These are phyloP conservation scores for Scheffersomyces ergatensis DNA, from an alignment of 805 yeast genomes.

Conservation along the genomic window DNA sequence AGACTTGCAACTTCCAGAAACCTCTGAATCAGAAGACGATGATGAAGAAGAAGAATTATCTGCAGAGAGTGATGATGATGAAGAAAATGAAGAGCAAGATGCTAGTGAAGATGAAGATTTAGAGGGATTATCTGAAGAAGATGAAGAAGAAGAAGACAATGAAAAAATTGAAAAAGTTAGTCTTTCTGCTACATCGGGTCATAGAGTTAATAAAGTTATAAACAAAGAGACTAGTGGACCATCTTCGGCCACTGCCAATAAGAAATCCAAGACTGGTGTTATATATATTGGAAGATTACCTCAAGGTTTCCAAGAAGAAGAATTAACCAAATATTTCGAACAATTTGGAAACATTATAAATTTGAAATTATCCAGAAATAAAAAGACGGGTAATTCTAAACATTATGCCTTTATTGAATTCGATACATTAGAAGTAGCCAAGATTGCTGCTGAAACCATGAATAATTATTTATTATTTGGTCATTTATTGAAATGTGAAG, in stretches of 20 bases:
- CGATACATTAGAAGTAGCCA: constrained; percentile 68
- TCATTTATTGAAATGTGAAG: constrained; percentile 67
- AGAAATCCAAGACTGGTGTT: constrained; percentile 51
- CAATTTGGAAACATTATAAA: constrained; percentile 88
- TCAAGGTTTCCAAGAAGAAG: constrained; percentile 83
- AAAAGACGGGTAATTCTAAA: constrained; percentile 84
- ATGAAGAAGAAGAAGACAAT: constrained; percentile 15
- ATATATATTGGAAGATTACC: constrained; percentile 92
- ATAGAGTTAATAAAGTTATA: constrained; percentile 19
- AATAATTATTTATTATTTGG: constrained; percentile 88
- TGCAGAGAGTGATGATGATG: constrained; percentile 18
- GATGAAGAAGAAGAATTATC: constrained; percentile 12
- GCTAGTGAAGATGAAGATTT: constrained; percentile 24
- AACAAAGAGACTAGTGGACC: constrained; percentile 3
- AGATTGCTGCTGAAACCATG: constrained; percentile 92
- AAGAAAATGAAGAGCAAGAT: constrained; percentile 20
- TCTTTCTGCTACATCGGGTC: constrained; percentile 11
- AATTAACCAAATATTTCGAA: constrained; percentile 72
- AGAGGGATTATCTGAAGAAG: constrained; percentile 21
- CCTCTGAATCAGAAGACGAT: constrained; percentile 11
- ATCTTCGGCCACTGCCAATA: constrained; percentile 7
- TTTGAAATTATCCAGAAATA: constrained; percentile 81
- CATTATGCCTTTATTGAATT: constrained; percentile 93
- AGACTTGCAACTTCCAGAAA: constrained; percentile 16
- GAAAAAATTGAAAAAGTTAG: constrained; percentile 2